Evolutionary conservation across 257 asterid genomes (phyloP).

Genomic region (Petrea volubilis): DNA sequence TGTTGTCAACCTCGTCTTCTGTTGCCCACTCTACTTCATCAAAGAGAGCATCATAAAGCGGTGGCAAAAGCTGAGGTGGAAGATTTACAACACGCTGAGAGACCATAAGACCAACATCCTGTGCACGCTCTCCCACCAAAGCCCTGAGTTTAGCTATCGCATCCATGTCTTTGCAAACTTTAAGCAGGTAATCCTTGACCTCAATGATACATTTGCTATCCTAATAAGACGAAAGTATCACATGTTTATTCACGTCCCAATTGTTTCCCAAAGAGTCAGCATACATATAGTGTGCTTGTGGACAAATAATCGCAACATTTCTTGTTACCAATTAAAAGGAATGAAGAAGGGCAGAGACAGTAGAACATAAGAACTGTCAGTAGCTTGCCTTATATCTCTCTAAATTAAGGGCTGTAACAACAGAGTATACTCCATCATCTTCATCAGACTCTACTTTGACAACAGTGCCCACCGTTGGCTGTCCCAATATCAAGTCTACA

Average conservation of each 20-base stretch:
- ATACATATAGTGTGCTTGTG: not conserved
- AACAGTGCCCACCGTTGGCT: conserved; percentile 86
- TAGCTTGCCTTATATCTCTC: conserved; percentile 79
- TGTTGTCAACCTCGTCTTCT: conserved; percentile 77
- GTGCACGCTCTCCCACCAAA: conserved; percentile 46
- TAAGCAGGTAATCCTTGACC: conserved; percentile 62
- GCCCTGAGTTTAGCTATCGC: conserved; percentile 43
- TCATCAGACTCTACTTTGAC: conserved; percentile 81
- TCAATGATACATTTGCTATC: conserved; percentile 50
- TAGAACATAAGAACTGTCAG: not conserved
- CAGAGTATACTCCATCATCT: conserved; percentile 78
- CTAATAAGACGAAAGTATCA: conserved; percentile 35
- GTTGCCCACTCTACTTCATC: conserved; percentile 95
- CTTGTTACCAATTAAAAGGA: not conserved
- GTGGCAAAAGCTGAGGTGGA: conserved; percentile 96
- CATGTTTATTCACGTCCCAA: not conserved
- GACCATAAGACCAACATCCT: conserved; percentile 70
- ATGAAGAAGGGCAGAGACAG: not conserved
- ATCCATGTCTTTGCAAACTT: conserved; percentile 51
- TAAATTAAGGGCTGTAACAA: conserved; percentile 69
- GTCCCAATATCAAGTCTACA: conserved; percentile 83
- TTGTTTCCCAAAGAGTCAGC: not conserved
- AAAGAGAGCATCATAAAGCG: conserved; percentile 81
- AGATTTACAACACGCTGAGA: conserved; percentile 88
- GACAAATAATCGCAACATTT: not conserved